Evolutionary conservation across 2,329 filamentous ascomycete species (phyloP), one percentile per base, ranked within the genome.

Genomic region (Ophiostoma angusticollis): DNA sequence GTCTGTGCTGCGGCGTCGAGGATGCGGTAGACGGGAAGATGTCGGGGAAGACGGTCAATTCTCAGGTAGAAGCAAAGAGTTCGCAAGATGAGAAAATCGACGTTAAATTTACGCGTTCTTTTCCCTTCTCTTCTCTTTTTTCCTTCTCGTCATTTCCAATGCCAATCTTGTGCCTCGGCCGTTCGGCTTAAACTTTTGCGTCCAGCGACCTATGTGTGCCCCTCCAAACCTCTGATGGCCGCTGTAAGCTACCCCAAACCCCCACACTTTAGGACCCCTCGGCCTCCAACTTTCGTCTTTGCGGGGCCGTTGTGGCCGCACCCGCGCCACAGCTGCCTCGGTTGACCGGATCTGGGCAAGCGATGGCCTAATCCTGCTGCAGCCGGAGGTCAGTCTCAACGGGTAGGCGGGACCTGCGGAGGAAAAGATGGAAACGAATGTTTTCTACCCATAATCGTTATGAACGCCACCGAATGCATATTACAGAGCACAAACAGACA

Each of bases 121-220:
- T 36, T 17, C 23, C 27, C 9, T 30, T 17, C 24, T 37, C 16
- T 41, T 37, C 23, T 38, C 18, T 14, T 19, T 9, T 38, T 31
- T 19, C 25, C 5, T 32, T 32, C 13, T 28, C n/a, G 25, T 22
- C 24, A 23, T 17, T 19, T 22, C 22, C 16, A 3, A 11, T 24
- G 14, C 28, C 19, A 28, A 28, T 31, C 28, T 34, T 42, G 29
- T 47, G 45, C 45, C 45, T 45, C 43, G 45, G 45, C 31, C 45
- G 32, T 40, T 47, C 45, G 45, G 45, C 42, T 42, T 35, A 19
- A n/a, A n/a, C n/a, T 17, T 31, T 23, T 19, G 32, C 13, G n/a
- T 9, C 32, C 31, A 29, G 14, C 13, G 28, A 29, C 24, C 34
- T 23, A 22, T 24, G 19, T 11, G 6, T 35, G 33, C 39, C 39